A percentile compares a stretch with the other conserved stretches of the same genome.
Evolutionary conservation across 1,284 basidiomycete genomes (phyloP).

Genomic region (Ustilago bromivora): DNA sequence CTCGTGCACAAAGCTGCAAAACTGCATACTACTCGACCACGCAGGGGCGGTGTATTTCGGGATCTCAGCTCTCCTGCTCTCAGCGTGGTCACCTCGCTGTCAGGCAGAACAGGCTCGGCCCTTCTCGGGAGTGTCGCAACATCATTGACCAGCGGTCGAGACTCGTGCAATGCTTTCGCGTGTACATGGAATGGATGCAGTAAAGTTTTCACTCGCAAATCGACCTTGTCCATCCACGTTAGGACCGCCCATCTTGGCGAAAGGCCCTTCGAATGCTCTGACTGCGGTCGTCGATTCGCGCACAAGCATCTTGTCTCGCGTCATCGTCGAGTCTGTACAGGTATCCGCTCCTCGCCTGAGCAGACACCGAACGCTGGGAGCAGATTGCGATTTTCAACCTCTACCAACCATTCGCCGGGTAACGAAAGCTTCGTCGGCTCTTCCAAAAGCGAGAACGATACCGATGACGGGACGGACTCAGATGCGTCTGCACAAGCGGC

Average conservation of each 20-base stretch:
- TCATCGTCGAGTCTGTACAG: constrained; percentile 40
- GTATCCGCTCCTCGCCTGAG: constrained; percentile 12
- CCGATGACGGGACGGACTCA: neutral
- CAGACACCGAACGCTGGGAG: constrained; percentile 16
- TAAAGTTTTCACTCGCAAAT: constrained; percentile 45
- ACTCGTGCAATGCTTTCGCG: constrained; percentile 9
- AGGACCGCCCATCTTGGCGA: constrained; percentile 52
- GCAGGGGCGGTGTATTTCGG: constrained; percentile 39
- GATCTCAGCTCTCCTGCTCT: constrained; percentile 40
- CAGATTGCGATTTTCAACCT: constrained; percentile 35
- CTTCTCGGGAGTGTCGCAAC: constrained; percentile 21
- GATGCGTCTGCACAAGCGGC: neutral
- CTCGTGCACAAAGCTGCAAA: constrained; percentile 35
- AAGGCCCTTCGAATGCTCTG: constrained; percentile 44
- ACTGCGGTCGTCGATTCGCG: constrained; percentile 46
- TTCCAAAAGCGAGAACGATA: neutral
- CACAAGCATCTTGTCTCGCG: constrained; percentile 55
- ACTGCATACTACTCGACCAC: constrained; percentile 27
- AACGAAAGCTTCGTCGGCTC: neutral
- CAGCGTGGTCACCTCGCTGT: constrained; percentile 22
- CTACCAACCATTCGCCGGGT: neutral
- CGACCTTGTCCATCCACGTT: constrained; percentile 47
- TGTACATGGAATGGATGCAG: constrained; percentile 48
- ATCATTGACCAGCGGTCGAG: constrained; percentile 16
- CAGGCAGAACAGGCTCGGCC: constrained; percentile 24